Evolutionary conservation across 2,329 filamentous ascomycete species (phyloP), one percentile per base, ranked within the genome.

Genomic region (Leptosphaerulina australis): DNA sequence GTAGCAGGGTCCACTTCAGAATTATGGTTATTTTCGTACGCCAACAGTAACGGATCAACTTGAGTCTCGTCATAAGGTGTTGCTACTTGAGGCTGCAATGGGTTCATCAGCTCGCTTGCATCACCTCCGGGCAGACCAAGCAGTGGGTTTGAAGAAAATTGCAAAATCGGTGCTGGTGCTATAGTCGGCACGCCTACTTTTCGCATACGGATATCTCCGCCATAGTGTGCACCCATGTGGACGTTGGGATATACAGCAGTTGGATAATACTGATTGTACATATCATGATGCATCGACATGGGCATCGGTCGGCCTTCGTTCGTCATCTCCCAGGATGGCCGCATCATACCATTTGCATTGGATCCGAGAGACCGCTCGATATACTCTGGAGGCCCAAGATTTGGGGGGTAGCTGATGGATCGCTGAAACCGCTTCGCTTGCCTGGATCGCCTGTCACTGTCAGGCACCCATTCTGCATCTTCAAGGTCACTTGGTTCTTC

Each of bases 211-310:
- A 80, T 63, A 11, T 74, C 68, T 21, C 71, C 68, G 36, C 64
- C 53, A 22, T 67, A 62, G n/a, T 47, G 54, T 6, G 54, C 44
- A 14, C 44, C 55, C 45, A 67, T 60, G 18, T 55, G 56, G 54
- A 71, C 63, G 36, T 67, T 73, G 14, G 75, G 76, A 36, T 78
- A 76, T 29, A 79, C 64, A 3, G 72, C 70, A n/a, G 75, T 74
- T 48, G 82, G 78, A 57, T 81, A 79, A 63, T 82, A 83, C 35
- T 81, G 77, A 24, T 76, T 75, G 46, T 75, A 75, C 38, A 75
- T 60, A 31, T 77, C 74, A 14, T 46, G 43, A 29, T 75, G 70
- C 40, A 61, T 59, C 24, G 76, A 75, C 50, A 74, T 67, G 15
- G 80, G 78, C 44, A 78, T 63, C 3, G 76, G 74, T 46, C 75